A percentile compares a stretch with the other conserved stretches of the same genome.
phyloP scores from a whole-genome alignment of 2,329 filamentous ascomycete species.

The Zasmidium angulare region DNA sequence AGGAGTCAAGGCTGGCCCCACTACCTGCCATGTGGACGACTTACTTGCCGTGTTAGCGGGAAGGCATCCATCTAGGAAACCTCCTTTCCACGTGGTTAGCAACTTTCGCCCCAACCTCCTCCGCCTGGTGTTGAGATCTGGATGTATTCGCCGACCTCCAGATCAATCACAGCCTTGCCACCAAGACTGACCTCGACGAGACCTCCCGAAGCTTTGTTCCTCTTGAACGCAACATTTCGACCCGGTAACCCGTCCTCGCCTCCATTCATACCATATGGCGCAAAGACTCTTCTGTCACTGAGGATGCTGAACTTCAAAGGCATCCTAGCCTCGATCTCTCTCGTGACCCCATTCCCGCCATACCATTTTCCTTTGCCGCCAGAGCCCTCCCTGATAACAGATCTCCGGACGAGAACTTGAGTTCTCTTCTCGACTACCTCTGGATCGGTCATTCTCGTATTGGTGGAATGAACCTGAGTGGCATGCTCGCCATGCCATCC shows the following conservation, averaged over 20 bases:
- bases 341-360: constrained; percentile 35
- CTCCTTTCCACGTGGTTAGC: too few relatives aligned
- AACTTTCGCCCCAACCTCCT: constrained; percentile 10
- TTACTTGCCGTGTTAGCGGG: too few relatives aligned
- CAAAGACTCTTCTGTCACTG: constrained; percentile 33
- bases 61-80: too few relatives aligned
- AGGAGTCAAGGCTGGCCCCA: too few relatives aligned
- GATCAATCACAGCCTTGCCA: constrained; percentile 20
- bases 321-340: constrained; percentile 34
- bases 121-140: constrained; percentile 32
- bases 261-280: constrained; percentile 36
- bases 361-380: constrained; percentile 32
- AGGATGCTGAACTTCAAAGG: constrained; percentile 33
- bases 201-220: constrained; percentile 16
- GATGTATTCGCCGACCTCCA: constrained; percentile 23
- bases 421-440: constrained; percentile 39
- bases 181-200: constrained; percentile 23
- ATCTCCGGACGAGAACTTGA: constrained; percentile 36
- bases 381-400: constrained; percentile 32
- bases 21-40: too few relatives aligned
- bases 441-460: constrained; percentile 39
- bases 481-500: constrained; percentile 35
- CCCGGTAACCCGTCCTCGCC: constrained; percentile 34
- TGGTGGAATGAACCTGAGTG: constrained; percentile 40
- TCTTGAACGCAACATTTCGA: constrained; percentile 31